Evolutionary conservation across 805 yeast species (phyloP), one percentile per base, ranked within the genome.

Genomic region (Starmerella stigmatis): DNA sequence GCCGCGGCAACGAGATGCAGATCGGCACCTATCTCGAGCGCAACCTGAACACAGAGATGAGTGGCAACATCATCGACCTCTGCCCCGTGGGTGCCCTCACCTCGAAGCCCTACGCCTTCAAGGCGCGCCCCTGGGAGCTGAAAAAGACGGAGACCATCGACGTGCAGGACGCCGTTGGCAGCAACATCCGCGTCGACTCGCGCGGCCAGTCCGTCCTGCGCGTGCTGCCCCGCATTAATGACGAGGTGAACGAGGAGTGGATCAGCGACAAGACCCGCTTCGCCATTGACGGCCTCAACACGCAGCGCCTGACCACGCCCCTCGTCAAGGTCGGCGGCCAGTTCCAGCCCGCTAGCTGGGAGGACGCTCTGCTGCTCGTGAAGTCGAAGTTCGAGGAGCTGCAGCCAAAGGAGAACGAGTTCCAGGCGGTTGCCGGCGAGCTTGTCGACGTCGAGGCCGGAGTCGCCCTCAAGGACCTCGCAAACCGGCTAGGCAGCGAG

Each of bases 71-170:
- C 54, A 76, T 85, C 54, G 94, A 84, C 63, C 72, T 84, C 55
- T 84, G 94, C 68, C 94, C 94, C 17, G 94, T 84, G 51, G 94
- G 94, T 57, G 94, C 94, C 1, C 75, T 84, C 57, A 85, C 94
- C 28, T 77, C 85, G 23, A 85, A 85, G 66, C 94, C 94, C 21
- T 84, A 84, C 58, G 86, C 94, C n/a, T 84, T 84, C 73, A 78
- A 76, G 61, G 94, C 94, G 13, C 75, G 94, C 62, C 94, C 94
- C 25, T 84, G 94, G 94, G 94, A 84, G 66, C 74, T 85, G 62
- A 84, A 83, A 69, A 78, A 83, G 70, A 83, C 94, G 39, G 94
- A 84, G 65, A 73, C 89, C 43, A 74, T 84, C 56, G 94, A 84
- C 63, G 92, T 84, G 12, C 64, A 78, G 68, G 94, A 84, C 64